Base-by-base conservation (phyloP, 495 filamentous ascomycete genomes). In the Pyronema domesticum region DNA sequence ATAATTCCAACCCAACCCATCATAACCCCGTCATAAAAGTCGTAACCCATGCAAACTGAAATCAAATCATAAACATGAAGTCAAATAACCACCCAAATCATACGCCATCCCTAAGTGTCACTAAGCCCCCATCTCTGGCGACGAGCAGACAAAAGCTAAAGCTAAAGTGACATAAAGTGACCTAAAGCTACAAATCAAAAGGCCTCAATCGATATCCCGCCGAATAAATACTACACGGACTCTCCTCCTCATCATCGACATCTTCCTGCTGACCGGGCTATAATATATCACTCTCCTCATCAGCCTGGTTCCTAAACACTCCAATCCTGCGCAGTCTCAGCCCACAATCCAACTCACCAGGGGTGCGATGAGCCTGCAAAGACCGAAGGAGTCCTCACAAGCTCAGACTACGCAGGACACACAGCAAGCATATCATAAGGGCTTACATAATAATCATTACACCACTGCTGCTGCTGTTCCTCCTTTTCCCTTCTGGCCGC, bases 361-460 rank as follows among this genome's bases (percentile, higher is more conserved):
- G n/a, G n/a, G n/a, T 17, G 15, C 15, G 6, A 42, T 42, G 39
- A 17, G 39, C 15, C 3, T 13, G 39, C 3, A 7, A 42, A 42
- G 7, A 17, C 3, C 39, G 15, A 42, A 7, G 5, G 23, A 30
- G 23, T 2, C 23, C 23, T 30, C 23, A 30, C 23, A 30, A 30
- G 23, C 23, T 5, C 23, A 30, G 23, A 30, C 23, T 30, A 30
- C 23, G 23, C 23, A 30, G 23, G 23, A 30, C 23, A 30, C 23
- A 30, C 23, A 30, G 23, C 23, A 30, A 30, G 23, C 23, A 30
- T 30, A 30, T 30, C 23, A 42, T 17, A 13, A 13, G 39, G 39
- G 39, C 39, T 42, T 42, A 42, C 60, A 54, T 64, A 64, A 54
- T 64, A 64, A 15, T 64, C 61, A 51, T 64, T 64, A 49, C 52